Evolutionary conservation across 352 stramenopile genomes (phyloP), one percentile per base, ranked within the genome.

Genomic region (Phytophthora cryptogea): DNA sequence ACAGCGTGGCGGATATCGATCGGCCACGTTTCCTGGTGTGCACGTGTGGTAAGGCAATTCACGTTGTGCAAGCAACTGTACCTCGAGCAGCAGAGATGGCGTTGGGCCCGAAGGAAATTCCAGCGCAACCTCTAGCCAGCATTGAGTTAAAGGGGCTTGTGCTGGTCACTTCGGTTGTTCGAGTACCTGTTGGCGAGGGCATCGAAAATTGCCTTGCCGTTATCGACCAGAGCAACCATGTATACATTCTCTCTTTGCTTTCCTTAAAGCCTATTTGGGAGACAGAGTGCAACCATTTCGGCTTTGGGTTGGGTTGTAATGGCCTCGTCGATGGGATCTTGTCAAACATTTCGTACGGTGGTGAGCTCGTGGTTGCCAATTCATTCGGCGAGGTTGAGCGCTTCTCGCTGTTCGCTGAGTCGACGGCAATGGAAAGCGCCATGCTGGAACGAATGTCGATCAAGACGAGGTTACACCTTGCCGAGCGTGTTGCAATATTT

Each of bases 171-270:
- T 77, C 69, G 2, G 61, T 91, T 37, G 68, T 91, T 30, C 74
- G 79, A 20, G 65, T 91, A 2, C 82, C 82, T 2, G 68, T 87
- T 13, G 65, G 72, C 3, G 77, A 84, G 20, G 59, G 66, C 8
- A 46, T 91, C 2, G 84, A 94, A 46, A 74, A 86, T 43, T 88
- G 72, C 13, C 61, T 92, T n/a, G 67, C 78, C 8, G 80, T 77
- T 6, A 53, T 92, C 35, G 84, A 92, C 52, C 78, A 89, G 55
- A 90, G 76, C 43, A 81, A 84, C 45, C 68, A 60, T 5, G 32
- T 90, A 44, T 92, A 89, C 44, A 65, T 94, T 31, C 52, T 92
- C 5, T 87, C 79, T 1, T 41, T 91, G 10, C 63, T 86, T 31
- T 80, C 74, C 0, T 56, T 94, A 20, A 63, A 74, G 10, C 56